These are phyloP conservation scores for Tolypocladium pustulatum DNA, from an alignment of 2,329 filamentous ascomycete genomes.

Conservation along the genomic window DNA sequence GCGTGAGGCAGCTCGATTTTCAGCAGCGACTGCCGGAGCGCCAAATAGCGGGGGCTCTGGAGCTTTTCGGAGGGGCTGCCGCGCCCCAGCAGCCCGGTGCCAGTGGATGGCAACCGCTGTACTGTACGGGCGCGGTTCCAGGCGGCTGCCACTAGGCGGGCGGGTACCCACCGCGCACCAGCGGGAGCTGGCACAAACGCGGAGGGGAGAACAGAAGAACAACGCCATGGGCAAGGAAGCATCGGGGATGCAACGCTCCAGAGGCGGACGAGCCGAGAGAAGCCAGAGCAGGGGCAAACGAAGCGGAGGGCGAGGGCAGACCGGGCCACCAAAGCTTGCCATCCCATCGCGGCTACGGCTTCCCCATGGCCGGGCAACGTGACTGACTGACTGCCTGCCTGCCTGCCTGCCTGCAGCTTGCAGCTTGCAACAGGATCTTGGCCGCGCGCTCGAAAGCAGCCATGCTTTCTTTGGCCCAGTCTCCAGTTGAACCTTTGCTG, in stretches of 20 bases:
- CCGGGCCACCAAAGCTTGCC: background rate
- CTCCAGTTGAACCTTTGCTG: background rate
- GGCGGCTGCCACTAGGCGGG: background rate
- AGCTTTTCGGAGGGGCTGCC: background rate
- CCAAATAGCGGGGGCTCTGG: background rate
- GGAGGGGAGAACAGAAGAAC: no score
- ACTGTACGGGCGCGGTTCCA: background rate
- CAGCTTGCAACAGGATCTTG: no score
- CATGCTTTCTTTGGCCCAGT: background rate
- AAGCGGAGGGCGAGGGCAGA: background rate
- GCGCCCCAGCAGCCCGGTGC: background rate
- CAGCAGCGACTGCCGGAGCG: background rate
- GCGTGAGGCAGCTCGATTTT: constrained; percentile 6
- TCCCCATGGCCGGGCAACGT: no score
- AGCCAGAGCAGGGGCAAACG: background rate
- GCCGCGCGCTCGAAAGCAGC: background rate
- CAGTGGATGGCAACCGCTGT: background rate
- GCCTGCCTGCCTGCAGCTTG: no score
- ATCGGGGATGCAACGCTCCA: background rate
- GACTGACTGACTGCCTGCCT: no score
- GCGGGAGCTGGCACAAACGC: background rate
- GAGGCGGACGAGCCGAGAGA: background rate
- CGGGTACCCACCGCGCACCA: background rate
- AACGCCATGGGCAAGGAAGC: background rate
- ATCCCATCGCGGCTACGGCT: background rate